These are phyloP conservation scores for Blastobotrys malaysiensis DNA, from an alignment of 1,139 yeast species.

Conservation along the genomic window DNA sequence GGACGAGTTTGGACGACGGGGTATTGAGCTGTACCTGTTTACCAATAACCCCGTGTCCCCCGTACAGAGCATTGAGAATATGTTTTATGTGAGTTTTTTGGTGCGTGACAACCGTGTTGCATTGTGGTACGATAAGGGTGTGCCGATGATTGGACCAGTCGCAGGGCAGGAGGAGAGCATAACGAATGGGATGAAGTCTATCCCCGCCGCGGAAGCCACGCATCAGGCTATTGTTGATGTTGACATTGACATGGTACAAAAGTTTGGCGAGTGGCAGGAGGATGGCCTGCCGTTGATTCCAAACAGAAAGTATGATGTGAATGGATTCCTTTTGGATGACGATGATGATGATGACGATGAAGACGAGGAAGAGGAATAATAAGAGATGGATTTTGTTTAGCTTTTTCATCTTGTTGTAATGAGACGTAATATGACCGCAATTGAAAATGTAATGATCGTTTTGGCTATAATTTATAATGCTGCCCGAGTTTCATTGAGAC, in stretches of 20 bases:
- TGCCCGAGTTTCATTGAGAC: too few relatives aligned
- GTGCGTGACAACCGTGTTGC: slow-evolving; percentile 63
- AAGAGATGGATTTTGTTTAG: background rate
- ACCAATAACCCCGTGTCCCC: slow-evolving; percentile 72
- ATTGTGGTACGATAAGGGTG: slow-evolving; percentile 12
- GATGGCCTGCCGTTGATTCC: slow-evolving; percentile 9
- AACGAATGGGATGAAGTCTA: background rate
- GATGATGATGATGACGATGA: background rate
- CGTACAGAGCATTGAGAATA: slow-evolving; percentile 73
- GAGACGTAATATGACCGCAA: too few relatives aligned
- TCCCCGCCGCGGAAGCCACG: background rate
- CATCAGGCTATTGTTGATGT: slow-evolving; percentile 7
- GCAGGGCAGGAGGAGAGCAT: background rate
- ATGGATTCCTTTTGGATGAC: slow-evolving; percentile 1
- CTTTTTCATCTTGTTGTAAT: background rate
- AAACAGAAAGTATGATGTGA: slow-evolving; percentile 7
- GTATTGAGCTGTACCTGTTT: slow-evolving; percentile 57
- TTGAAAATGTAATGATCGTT: too few relatives aligned
- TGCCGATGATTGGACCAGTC: slow-evolving; percentile 16
- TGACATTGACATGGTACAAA: slow-evolving; percentile 4
- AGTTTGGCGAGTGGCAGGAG: slow-evolving; percentile 4
- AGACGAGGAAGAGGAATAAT: background rate
- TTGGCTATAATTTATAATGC: too few relatives aligned
- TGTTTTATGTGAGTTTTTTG: slow-evolving; percentile 76
- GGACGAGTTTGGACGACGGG: slow-evolving; percentile 31